phyloP scores from a whole-genome alignment of 331 rosid species.

The Malus hybrid region DNA sequence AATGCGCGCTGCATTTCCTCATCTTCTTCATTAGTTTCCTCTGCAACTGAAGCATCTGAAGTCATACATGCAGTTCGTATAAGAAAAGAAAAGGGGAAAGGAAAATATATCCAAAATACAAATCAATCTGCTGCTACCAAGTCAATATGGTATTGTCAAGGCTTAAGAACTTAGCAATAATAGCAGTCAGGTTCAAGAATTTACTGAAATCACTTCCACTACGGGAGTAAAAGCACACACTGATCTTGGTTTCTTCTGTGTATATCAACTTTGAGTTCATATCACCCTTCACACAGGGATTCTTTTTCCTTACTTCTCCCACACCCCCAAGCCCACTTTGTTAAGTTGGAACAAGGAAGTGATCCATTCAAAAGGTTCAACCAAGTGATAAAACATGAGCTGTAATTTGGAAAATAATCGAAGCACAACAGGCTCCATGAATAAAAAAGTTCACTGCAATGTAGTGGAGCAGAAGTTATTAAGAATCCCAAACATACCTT shows the following conservation, averaged over 20 bases:
- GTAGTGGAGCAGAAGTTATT: not conserved
- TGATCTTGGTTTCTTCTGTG: not conserved
- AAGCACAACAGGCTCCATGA: not conserved
- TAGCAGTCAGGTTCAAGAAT: not conserved
- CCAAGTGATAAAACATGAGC: not conserved
- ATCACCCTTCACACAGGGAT: not conserved
- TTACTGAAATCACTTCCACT: not conserved
- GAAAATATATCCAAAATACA: not conserved
- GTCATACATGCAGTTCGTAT: not conserved
- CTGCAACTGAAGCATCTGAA: constrained; percentile 25
- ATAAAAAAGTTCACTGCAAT: not conserved
- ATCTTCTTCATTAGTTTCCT: constrained; percentile 48
- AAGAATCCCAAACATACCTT: constrained; percentile 36
- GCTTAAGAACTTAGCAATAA: no score
- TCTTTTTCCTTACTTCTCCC: not conserved
- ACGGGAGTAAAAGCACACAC: not conserved
- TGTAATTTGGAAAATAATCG: not conserved
- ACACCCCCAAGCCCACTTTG: not conserved
- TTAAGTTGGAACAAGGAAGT: not conserved
- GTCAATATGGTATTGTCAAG: not conserved
- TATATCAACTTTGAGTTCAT: not conserved
- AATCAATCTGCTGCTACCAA: not conserved
- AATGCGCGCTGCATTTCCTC: constrained; percentile 66
- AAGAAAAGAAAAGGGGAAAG: not conserved
- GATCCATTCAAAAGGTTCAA: not conserved